phyloP scores from a whole-genome alignment of 2,329 filamentous ascomycete genomes.

The Colletotrichum sansevieriae region DNA sequence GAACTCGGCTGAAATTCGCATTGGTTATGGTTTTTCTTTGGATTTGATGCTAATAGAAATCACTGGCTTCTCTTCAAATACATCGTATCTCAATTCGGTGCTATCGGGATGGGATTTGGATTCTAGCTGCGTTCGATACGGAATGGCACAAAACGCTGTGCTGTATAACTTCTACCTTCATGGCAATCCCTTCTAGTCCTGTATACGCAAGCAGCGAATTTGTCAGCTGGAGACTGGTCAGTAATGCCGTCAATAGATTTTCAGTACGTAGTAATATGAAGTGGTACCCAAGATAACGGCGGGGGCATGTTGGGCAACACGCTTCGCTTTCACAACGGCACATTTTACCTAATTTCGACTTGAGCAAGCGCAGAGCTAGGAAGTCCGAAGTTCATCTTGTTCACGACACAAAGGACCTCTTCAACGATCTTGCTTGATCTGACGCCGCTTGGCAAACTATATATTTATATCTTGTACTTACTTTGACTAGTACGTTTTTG shows the following conservation, averaged over 20 bases:
- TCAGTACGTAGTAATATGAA: constrained; percentile 45
- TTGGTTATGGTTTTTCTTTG: too few species aligned
- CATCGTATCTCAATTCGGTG: constrained; percentile 54
- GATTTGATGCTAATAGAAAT: too few species aligned
- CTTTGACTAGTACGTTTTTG: constrained; percentile 44
- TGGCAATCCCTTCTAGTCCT: constrained; percentile 64
- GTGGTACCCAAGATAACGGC: constrained; percentile 31
- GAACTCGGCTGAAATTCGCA: too few species aligned
- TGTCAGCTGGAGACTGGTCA: constrained; percentile 60
- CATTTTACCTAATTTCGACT: constrained; percentile 54
- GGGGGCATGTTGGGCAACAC: constrained; percentile 61
- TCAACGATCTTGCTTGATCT: constrained; percentile 44
- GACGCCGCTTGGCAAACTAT: constrained; percentile 42
- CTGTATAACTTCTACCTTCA: constrained; percentile 65
- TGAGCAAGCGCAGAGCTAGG: neutral
- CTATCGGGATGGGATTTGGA: constrained; percentile 64
- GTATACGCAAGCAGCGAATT: constrained; percentile 65
- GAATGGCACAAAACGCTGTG: constrained; percentile 57
- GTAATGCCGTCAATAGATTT: constrained; percentile 56
- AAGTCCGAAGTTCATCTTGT: constrained; percentile 26
- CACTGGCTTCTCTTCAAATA: neutral
- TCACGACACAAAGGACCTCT: constrained; percentile 39
- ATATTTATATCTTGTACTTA: constrained; percentile 46
- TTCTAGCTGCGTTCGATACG: constrained; percentile 56
- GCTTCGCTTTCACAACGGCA: constrained; percentile 55